A percentile compares a stretch with the other conserved stretches of the same genome.
Evolutionary conservation across 805 yeast species (phyloP).

Genomic region (Jamesozyma rosinii): DNA sequence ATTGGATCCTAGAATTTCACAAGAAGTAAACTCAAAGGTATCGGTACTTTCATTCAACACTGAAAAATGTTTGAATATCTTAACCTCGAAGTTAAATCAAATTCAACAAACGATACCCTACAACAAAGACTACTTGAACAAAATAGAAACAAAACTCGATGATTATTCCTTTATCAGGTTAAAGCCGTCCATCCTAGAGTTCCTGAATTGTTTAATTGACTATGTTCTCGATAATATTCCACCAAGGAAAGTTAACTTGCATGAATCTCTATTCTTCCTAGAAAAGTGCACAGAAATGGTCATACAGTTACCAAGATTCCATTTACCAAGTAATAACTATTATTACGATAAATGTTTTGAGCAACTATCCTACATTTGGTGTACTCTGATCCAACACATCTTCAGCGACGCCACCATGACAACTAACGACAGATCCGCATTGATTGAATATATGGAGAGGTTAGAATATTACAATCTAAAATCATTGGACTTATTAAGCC

Average conservation of each 20-base stretch:
- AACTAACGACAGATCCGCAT: constrained; percentile 12
- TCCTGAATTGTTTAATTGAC: constrained; percentile 29
- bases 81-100: constrained; percentile 18
- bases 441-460: constrained; percentile 16
- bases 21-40: constrained; percentile 10
- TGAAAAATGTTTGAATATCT: constrained; percentile 16
- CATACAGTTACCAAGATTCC: constrained; percentile 26
- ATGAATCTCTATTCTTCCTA: constrained; percentile 23
- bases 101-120: constrained; percentile 25
- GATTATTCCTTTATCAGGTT: constrained; percentile 32
- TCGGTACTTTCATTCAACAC: constrained; percentile 10
- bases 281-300: constrained; percentile 25
- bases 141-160: constrained; percentile 13
- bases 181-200: constrained; percentile 26
- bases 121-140: constrained; percentile 15
- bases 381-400: constrained; percentile 23
- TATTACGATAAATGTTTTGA: constrained; percentile 31
- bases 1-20: constrained; percentile 22
- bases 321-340: constrained; percentile 29
- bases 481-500: constrained; percentile 18
- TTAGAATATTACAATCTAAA: constrained; percentile 19
- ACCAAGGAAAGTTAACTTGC: constrained; percentile 22
- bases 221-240: constrained; percentile 28
- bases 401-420: constrained; percentile 16
- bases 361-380: constrained; percentile 29